phyloP scores from a whole-genome alignment of 2,329 filamentous ascomycete species.

The Leptographium lundbergii region DNA sequence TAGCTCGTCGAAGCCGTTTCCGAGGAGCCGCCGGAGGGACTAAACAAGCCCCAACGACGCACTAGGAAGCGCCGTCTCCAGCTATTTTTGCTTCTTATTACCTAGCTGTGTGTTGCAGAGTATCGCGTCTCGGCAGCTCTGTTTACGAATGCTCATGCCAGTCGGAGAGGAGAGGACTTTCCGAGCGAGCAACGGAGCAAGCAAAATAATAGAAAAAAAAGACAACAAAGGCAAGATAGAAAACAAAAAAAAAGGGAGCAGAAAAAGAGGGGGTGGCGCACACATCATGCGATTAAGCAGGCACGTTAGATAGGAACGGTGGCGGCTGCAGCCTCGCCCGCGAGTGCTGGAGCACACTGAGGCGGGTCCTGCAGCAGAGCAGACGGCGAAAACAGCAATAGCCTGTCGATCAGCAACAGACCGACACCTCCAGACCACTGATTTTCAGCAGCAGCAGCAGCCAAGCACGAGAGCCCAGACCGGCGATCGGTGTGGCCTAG shows the following conservation, averaged over 20 bases:
- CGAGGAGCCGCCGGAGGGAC: not conserved
- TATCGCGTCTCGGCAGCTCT: not conserved
- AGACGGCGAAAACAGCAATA: too few relatives aligned
- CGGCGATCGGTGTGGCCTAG: not conserved
- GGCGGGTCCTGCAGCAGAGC: not conserved
- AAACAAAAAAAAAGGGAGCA: not conserved
- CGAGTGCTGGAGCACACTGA: not conserved
- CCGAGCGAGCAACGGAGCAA: too few relatives aligned
- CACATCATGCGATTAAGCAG: not conserved
- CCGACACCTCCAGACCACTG: not conserved
- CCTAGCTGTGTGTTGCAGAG: not conserved
- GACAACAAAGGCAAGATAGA: not conserved
- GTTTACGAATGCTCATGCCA: not conserved
- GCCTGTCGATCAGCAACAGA: not conserved
- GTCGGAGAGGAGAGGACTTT: too few relatives aligned
- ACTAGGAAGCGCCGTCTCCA: not conserved
- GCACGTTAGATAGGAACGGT: not conserved
- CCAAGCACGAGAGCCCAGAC: not conserved
- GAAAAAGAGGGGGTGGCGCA: not conserved
- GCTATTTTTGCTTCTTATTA: too few relatives aligned
- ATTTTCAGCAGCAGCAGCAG: not conserved
- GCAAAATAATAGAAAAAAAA: too few relatives aligned
- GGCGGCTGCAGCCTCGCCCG: not conserved
- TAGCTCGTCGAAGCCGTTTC: not conserved
- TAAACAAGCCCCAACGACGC: not conserved